Evolutionary conservation across 2,329 filamentous ascomycete species (phyloP), one percentile per base, ranked within the genome.

Genomic region (Stachybotrys echinatus): DNA sequence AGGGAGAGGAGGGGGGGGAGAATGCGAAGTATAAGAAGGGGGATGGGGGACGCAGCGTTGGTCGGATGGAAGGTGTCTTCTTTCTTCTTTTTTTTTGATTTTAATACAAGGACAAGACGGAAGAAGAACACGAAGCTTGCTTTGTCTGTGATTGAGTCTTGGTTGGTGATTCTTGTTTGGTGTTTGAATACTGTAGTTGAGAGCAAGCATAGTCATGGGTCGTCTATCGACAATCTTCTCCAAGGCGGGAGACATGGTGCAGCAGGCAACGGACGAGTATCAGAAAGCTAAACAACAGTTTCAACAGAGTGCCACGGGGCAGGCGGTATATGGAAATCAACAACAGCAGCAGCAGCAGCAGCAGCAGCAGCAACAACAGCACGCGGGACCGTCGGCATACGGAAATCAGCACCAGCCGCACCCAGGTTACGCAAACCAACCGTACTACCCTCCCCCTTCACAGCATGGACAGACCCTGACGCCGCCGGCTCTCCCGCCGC

Each of bases 211-310:
- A n/a, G n/a, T n/a, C 6, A 62, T 62, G 59, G 58, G 55, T 17
- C 57, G 59, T 48, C 43, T 61, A 3, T 55, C 55, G 4, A 56
- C 53, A 3, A 49, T 57, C 18, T 42, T 62, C 7, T 57, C 52
- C 6, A 62, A 60, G 48, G 59, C 55, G 4, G 58, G 57, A 6
- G 58, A 60, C 21, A 52, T 58, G 47, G 58, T 57, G 40, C 52
- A 54, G 48, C 53, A 55, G 50, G 54, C 53, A 27, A 52, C 50
- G 19, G 52, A 57, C 21, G 58, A 59, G 50, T 54, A 49, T 55
- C 56, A 58, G 23, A 45, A 47, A 46, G 42, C 31, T 20, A 53
- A 48, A 21, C 48, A 31, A 12, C 27, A 31, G 27, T 31, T 31
- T 6, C 7, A 34, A 14, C 27, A 34, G 27, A 34, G 27, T 34